Conservation (phyloP, 2,329 filamentous ascomycete genomes). For the Colletotrichum liaoningense region DNA sequence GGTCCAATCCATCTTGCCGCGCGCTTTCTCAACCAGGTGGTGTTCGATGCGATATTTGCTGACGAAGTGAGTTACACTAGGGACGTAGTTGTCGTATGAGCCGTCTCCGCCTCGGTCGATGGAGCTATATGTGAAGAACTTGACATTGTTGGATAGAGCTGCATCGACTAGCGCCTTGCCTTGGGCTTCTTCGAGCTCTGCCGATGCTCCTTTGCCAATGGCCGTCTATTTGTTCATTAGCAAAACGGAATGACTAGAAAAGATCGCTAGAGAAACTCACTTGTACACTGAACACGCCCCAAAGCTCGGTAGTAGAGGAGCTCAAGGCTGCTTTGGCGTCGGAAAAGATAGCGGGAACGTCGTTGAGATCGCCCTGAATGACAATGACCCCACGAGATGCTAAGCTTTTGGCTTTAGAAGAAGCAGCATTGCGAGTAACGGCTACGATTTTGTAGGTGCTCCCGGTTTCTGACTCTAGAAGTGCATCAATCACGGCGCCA, state of each 20-base stretch:
- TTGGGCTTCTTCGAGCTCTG: conserved; percentile 49
- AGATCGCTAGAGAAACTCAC: not conserved
- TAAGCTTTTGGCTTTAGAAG: conserved; percentile 56
- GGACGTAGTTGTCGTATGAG: conserved; percentile 57
- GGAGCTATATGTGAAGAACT: conserved; percentile 68
- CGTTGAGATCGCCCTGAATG: conserved; percentile 61
- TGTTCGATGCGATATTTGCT: conserved; percentile 68
- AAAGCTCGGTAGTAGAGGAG: conserved; percentile 43
- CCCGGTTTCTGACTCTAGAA: conserved; percentile 39
- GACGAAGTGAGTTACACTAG: conserved; percentile 67
- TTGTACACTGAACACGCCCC: conserved; percentile 66
- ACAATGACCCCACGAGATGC: conserved; percentile 41
- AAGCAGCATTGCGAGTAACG: conserved; percentile 62
- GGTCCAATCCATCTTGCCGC: conserved; percentile 61
- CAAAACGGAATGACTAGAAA: not conserved
- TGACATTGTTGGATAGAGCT: conserved; percentile 60
- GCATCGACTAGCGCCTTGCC: conserved; percentile 66
- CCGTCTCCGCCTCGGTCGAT: conserved; percentile 68
- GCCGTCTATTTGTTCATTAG: not conserved
- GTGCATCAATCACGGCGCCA: conserved; percentile 44
- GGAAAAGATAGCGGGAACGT: conserved; percentile 58
- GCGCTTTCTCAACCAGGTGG: conserved; percentile 56
- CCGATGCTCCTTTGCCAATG: not conserved
- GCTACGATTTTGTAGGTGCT: conserved; percentile 52
- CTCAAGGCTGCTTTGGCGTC: not conserved